Evolutionary conservation across 768 basidiomycete genomes (phyloP), one percentile per base, ranked within the genome.

Genomic region (Clathrus columnatus): DNA sequence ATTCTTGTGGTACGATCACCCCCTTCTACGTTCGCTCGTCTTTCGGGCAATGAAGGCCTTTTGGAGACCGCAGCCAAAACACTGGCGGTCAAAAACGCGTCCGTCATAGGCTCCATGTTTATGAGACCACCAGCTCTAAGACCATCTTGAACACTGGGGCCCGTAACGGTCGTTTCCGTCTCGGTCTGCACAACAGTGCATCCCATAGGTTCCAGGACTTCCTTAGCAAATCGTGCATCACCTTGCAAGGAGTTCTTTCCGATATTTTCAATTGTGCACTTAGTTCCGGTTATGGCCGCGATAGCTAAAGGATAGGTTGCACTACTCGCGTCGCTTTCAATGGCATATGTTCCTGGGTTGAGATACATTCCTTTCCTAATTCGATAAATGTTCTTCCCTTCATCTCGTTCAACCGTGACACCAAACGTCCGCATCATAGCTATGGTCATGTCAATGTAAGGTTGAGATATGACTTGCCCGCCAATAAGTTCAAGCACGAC

Each of bases 31-130:
- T 27, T 26, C 1, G 18, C 23, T 24, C 29, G 28, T 24, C 50
- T 51, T 50, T 57, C 64, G 1, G 66, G 55, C 0, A 82, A 73
- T 0, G 75, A 69, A 7, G 73, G 66, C 1, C 58, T 55, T 11
- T 67, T 69, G 1, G 84, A 84, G 20, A 96, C 88, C 54, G 96
- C 95, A 51, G 91, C 94, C 18, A 99, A 73, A 7, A 86, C 93
- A 10, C 83, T 87, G 7, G 96, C 95, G 2, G 94, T 97, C 72
- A 98, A 78, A 75, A 99, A 99, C 20, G 95, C 96, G 67, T 99
- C 96, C 6, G 96, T 99, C 96, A 99, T 98, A n/a, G 86, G 84
- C 69, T 96, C 92, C 96, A 98, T 98, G 66, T 98, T 91, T 20
- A 97, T 82, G 62, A 84, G 79, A 50, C 87, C 89, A 49, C 96